Evolutionary conservation across 2,329 filamentous ascomycete genomes (phyloP).

Genomic region (Podosphaera xanthii): DNA sequence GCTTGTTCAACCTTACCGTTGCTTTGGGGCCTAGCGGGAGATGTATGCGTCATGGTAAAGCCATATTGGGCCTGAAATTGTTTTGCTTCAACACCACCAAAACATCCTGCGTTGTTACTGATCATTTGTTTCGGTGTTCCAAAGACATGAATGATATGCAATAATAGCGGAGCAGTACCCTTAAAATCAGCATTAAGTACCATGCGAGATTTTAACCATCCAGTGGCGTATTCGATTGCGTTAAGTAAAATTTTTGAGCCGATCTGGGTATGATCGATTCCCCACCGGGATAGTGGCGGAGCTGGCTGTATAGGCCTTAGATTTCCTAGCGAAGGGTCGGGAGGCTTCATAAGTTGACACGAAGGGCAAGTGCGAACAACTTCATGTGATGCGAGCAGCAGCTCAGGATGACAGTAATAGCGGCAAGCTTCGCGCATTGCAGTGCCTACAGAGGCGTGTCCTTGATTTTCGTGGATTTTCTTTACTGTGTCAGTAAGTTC

Average conservation of each 20-base stretch:
- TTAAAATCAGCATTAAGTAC: neutral
- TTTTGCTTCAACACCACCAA: neutral
- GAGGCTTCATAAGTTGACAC: neutral
- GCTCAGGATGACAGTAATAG: too few relatives aligned
- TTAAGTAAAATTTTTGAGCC: neutral
- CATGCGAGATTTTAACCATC: neutral
- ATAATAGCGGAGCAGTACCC: neutral
- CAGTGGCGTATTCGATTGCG: neutral
- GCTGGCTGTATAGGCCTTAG: neutral
- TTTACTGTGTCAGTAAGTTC: neutral
- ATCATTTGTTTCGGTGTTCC: neutral
- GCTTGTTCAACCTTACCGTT: neutral
- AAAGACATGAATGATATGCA: neutral
- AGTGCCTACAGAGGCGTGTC: neutral
- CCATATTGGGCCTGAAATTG: too few relatives aligned
- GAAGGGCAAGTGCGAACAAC: neutral
- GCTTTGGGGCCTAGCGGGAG: neutral
- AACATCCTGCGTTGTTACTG: neutral
- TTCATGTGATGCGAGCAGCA: too few relatives aligned
- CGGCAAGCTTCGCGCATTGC: neutral
- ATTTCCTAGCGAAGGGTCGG: neutral
- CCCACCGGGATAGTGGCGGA: neutral
- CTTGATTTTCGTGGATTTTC: neutral
- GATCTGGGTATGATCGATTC: neutral
- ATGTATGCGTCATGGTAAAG: neutral